Evolutionary conservation across 345 rosid species (phyloP).

Genomic region (Eucalyptus marginata): DNA sequence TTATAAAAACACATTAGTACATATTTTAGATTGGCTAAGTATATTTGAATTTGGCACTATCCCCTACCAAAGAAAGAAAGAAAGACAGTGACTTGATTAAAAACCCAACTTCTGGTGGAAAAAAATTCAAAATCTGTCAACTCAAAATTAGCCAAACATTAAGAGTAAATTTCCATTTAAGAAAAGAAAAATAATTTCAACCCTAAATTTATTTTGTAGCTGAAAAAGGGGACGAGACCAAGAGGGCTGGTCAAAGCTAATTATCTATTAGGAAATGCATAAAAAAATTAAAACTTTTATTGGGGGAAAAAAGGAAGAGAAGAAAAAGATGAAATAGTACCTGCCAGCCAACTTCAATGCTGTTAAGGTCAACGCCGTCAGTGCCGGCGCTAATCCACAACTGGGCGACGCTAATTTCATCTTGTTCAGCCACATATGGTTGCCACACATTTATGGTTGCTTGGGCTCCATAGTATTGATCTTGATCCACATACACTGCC

Average conservation of each 20-base stretch:
- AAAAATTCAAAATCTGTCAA: too few relatives aligned
- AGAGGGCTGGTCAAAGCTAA: neutral
- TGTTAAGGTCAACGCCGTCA: slow-evolving; percentile 77
- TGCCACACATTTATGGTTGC: slow-evolving; percentile 96
- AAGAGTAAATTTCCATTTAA: neutral
- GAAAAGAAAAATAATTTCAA: neutral
- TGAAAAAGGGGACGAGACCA: neutral
- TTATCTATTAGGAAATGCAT: too few relatives aligned
- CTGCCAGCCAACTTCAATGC: slow-evolving; percentile 99
- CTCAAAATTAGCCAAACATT: too few relatives aligned
- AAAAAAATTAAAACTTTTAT: too few relatives aligned
- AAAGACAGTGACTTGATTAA: too few relatives aligned
- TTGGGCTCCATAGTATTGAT: slow-evolving; percentile 87
- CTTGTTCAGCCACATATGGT: slow-evolving; percentile 53
- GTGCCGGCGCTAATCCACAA: slow-evolving; percentile 96
- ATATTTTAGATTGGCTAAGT: too few relatives aligned
- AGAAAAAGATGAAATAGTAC: slow-evolving; percentile 5
- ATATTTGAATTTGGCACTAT: too few relatives aligned
- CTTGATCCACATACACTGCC: slow-evolving; percentile 75
- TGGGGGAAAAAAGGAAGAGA: neutral
- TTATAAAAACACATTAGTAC: too few relatives aligned
- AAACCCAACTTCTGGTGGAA: too few relatives aligned
- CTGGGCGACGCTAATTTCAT: slow-evolving; percentile 84
- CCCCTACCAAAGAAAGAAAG: too few relatives aligned
- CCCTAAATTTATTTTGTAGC: too few relatives aligned